Conservation (phyloP, 257 asterid species). For the Ballota nigra region DNA sequence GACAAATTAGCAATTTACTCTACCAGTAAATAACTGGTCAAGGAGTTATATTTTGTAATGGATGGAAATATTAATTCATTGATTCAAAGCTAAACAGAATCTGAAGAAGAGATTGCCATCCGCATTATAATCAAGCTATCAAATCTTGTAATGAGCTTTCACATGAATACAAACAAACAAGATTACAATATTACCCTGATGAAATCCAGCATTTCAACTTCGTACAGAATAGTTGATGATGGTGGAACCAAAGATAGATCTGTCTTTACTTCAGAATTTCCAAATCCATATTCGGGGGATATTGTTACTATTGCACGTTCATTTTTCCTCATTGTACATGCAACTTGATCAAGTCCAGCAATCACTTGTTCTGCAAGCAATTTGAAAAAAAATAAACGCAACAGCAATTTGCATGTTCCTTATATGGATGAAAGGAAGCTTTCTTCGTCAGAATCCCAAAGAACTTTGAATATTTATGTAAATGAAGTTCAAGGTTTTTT, state of each 20-base stretch:
- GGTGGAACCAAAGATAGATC: conserved; percentile 57
- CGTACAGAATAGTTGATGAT: conserved; percentile 54
- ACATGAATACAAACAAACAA: not conserved
- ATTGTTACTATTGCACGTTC: conserved; percentile 54
- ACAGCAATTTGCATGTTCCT: conserved; percentile 3
- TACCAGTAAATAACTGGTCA: not conserved
- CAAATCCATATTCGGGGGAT: conserved; percentile 61
- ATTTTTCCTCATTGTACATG: conserved; percentile 61
- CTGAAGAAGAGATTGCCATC: not conserved
- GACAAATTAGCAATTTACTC: too few species aligned
- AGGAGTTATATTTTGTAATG: not conserved
- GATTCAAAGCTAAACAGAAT: conserved; percentile 1
- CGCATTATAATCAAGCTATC: not conserved
- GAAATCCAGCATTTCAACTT: conserved; percentile 76
- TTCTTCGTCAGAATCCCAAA: not conserved
- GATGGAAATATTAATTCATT: not conserved
- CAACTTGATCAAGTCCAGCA: conserved; percentile 64
- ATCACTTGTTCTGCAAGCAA: conserved; percentile 54
- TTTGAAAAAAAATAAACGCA: not conserved
- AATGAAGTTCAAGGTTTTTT: not conserved
- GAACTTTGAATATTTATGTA: not conserved
- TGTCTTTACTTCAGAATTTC: conserved; percentile 45
- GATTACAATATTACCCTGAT: conserved; percentile 38
- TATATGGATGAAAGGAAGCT: not conserved
- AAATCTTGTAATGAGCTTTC: not conserved